Base-by-base conservation (phyloP, 257 asterid species). In the Solanum microdontum region DNA sequence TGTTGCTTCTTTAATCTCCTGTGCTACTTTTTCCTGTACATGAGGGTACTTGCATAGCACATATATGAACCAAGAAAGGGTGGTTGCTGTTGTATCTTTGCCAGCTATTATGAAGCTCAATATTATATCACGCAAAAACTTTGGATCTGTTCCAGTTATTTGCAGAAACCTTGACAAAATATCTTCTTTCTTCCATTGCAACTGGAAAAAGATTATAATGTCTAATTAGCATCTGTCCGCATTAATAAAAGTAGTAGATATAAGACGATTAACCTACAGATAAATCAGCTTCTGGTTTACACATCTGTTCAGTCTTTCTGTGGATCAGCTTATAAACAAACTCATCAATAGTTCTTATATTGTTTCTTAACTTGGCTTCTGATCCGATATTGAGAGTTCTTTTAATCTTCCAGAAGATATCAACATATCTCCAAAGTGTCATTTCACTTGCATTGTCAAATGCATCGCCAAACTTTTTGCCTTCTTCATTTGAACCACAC, bases 401-500 rank as follows among this genome's bases (percentile, higher is more conserved):
- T 88, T 94, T 94, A 28, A 92, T 87, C 91, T 84, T 91, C 97
- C 97, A 94, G 10, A 64, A 43, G 43, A 92, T 26, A 83, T 94
- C 95, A 26, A 94, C 95, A 43, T 92, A 94, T 84, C 95, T 89
- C 89, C 93, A 86, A 14, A 90, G 84, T 26, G 94, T 91, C 90
- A 90, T 43, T 8, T 87, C 94, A 86, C 93, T 93, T 48, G 96
- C 95, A 87, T 90, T 87, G 87, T 92, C 96, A 84, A 93, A 92
- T 24, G 96, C 96, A 66, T 39, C 66, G 84, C 91, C 88, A 68
- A 93, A 92, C 69, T 84, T 83, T 17, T 48, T 68, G 60, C 94
- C 94, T 90, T 91, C 94, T 87, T 93, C 94, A 11, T 89, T 92
- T 32, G 94, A 88, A 64, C 94, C 96, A 84, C 92, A 91, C 95